Base-by-base conservation (phyloP, 257 asterid species). In the Hygrophila difformis region DNA sequence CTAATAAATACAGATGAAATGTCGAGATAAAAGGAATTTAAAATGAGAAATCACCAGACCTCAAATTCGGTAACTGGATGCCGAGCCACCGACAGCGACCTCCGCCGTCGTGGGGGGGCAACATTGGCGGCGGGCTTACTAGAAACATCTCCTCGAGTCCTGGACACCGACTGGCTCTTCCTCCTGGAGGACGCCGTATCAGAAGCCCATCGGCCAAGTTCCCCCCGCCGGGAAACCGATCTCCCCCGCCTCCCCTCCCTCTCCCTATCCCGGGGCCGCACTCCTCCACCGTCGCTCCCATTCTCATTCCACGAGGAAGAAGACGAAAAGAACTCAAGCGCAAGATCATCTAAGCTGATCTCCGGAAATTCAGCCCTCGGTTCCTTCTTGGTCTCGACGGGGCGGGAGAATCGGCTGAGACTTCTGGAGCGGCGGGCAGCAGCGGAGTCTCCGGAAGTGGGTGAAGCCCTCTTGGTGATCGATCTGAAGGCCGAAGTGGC, bases 401-500 rank as follows among this genome's bases (percentile, higher is more conserved):
- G 63, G 1, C 59, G 63, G 35, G 78, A 63, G 54, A 66, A 62
- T 8, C 66, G 57, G 56, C 73, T 68, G 55, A 57, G 76, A 43
- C 76, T 68, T 12, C 76, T 59, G 16, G 79, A 67, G 35, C 80
- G 73, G 53, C 79, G 75, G 63, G 61, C 66, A 23, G 69, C 47
- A 56, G 36, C 31, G 39, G 77, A 62, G 16, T 69, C 62, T 18
- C 40, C 74, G 26, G 68, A 49, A 55, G 55, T 67, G n/a, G 86
- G 33, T 4, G 82, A 49, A 17, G 76, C 71, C 48, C 95, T 59
- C 64, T 60, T 67, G 33, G 87, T 70, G 22, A 87, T 72, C 20
- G 94, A 84, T 53, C 74, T 81, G 62, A 81, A 84, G 7, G 89
- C 94, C 38, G 97, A 84, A 1, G 97, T 67, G 58, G 97, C 95